Conservation (phyloP, 2,329 filamentous ascomycete species). For the Tetracladium maxilliforme region DNA sequence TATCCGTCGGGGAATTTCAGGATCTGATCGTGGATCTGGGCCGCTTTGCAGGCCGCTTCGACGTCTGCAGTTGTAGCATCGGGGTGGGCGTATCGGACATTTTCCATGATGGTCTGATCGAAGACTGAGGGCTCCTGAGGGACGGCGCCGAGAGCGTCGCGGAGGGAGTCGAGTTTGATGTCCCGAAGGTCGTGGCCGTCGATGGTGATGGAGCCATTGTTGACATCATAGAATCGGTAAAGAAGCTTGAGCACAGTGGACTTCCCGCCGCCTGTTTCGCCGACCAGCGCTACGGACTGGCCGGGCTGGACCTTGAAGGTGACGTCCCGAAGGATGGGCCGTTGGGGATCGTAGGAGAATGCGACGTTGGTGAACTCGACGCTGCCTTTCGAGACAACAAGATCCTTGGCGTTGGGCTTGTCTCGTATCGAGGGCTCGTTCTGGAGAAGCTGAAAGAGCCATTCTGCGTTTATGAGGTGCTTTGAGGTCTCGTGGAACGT, state of each 20-base stretch:
- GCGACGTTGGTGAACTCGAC: constrained; percentile 80
- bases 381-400: constrained; percentile 61
- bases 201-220: constrained; percentile 65
- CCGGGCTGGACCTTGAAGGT: constrained; percentile 78
- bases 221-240: constrained; percentile 89
- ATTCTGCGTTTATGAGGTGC: constrained; percentile 62
- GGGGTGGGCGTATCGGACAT: constrained; percentile 79
- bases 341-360: constrained; percentile 80
- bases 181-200: constrained; percentile 76
- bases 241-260: constrained; percentile 92
- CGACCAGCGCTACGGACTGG: constrained; percentile 89
- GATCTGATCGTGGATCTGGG: constrained; percentile 5
- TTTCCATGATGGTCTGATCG: constrained; percentile 92
- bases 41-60: constrained; percentile 26
- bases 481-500: constrained; percentile 30
- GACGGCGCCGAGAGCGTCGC: constrained; percentile 84
- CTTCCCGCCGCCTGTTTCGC: constrained; percentile 93
- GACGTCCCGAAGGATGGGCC: constrained; percentile 70
- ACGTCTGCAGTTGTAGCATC: constrained; percentile 69
- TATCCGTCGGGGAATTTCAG: constrained; percentile 4
- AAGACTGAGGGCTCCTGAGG: constrained; percentile 93
- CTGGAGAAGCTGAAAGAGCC: constrained; percentile 90
- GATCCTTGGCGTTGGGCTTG: constrained; percentile 42
- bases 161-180: constrained; percentile 84
- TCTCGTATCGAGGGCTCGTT: constrained; percentile 88